These are phyloP conservation scores for Aspergillus awamori DNA, from an alignment of 2,329 filamentous ascomycete species.

Conservation along the genomic window DNA sequence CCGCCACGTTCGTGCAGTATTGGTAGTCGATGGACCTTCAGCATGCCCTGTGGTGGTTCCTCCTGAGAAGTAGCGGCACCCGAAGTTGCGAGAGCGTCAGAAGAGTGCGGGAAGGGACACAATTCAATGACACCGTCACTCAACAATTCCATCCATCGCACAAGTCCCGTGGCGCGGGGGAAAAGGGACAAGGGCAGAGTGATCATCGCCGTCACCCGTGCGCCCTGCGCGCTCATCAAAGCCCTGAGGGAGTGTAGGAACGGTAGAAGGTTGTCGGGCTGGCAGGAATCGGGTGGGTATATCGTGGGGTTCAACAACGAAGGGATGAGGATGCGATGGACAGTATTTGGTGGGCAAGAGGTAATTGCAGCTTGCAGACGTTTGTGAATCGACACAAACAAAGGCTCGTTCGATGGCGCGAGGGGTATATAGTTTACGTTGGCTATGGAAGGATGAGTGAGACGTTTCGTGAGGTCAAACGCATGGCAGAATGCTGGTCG, in stretches of 20 bases:
- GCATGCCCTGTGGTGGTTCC: conserved; percentile 81
- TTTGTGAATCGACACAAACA: conserved; percentile 67
- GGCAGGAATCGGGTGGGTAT: conserved; percentile 70
- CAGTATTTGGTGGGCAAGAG: conserved; percentile 59
- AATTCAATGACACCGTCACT: conserved; percentile 86
- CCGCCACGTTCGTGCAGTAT: conserved; percentile 87
- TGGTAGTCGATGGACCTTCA: conserved; percentile 80
- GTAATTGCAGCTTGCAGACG: conserved; percentile 60
- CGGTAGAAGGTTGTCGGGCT: conserved; percentile 73
- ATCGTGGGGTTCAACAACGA: conserved; percentile 82
- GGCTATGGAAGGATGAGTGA: conserved; percentile 58
- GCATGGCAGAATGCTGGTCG: conserved; percentile 66
- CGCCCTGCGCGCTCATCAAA: conserved; percentile 69
- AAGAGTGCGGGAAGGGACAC: conserved; percentile 68
- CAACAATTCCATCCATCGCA: conserved; percentile 83
- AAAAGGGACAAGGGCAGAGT: conserved; percentile 81
- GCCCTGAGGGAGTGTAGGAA: conserved; percentile 80
- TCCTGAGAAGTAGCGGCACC: conserved; percentile 61
- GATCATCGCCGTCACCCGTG: conserved; percentile 69
- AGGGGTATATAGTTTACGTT: conserved; percentile 58
- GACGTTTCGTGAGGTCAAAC: conserved; percentile 70
- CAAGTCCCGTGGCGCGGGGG: conserved; percentile 72
- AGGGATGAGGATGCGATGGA: conserved; percentile 85
- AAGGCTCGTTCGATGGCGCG: conserved; percentile 47
- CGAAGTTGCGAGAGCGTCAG: conserved; percentile 55